Conservation (phyloP, 331 rosid species). For the Acacia concinna region DNA sequence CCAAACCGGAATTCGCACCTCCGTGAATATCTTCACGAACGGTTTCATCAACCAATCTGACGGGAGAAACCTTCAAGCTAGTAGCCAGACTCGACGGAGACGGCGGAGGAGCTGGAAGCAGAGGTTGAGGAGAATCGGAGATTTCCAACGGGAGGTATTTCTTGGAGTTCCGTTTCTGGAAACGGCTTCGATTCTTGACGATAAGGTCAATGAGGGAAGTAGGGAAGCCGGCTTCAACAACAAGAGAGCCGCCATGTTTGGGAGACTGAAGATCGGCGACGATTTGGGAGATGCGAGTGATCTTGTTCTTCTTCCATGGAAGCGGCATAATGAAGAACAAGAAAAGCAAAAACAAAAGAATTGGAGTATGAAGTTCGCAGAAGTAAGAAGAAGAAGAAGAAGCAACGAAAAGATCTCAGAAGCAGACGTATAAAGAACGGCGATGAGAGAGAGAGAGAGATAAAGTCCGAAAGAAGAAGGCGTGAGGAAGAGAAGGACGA, state of each 20-base stretch:
- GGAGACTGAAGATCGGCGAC: slow-evolving; percentile 86
- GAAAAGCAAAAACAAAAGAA: neutral
- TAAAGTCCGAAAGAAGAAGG: neutral
- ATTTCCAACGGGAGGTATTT: slow-evolving; percentile 18
- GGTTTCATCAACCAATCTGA: neutral
- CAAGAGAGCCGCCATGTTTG: slow-evolving; percentile 61
- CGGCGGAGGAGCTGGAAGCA: slow-evolving; percentile 30
- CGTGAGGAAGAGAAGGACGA: slow-evolving; percentile 2
- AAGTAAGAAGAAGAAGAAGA: neutral
- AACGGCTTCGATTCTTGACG: slow-evolving; percentile 72
- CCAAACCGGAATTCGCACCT: neutral
- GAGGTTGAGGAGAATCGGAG: slow-evolving; percentile 26
- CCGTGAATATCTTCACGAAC: neutral
- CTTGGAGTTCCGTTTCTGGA: slow-evolving; percentile 27
- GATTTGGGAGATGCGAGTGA: slow-evolving; percentile 63
- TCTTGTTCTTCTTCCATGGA: slow-evolving; percentile 71
- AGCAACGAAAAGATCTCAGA: neutral
- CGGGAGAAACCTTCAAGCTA: neutral
- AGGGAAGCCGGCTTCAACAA: slow-evolving; percentile 93
- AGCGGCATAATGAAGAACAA: slow-evolving; percentile 52
- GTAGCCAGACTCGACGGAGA: neutral
- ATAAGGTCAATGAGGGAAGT: slow-evolving; percentile 89
- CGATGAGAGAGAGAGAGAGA: neutral
- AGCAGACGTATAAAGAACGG: neutral
- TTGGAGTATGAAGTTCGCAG: neutral